A percentile compares a stretch with the other conserved stretches of the same genome.
Evolutionary conservation across 2,329 filamentous ascomycete genomes (phyloP).

Genomic region (Penicillium sp.): DNA sequence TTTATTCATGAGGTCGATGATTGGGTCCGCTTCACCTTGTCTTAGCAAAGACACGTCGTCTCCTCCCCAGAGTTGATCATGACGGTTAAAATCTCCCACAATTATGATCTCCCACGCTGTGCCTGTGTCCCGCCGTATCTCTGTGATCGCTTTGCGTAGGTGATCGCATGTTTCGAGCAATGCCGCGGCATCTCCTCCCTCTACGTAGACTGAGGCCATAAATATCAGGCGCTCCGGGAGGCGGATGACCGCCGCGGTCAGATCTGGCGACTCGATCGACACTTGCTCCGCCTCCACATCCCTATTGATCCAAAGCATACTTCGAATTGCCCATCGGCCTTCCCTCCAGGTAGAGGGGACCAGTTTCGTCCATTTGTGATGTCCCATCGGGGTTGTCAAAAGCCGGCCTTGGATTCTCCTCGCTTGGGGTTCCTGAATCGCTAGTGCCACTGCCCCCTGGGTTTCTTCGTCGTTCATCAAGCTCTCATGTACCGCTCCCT

Average conservation of each 20-base stretch:
- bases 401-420: constrained; percentile 19
- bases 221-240: constrained; percentile 24
- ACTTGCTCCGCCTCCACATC: constrained; percentile 26
- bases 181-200: constrained; percentile 16
- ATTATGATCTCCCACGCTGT: constrained; percentile 23
- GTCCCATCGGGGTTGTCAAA: constrained; percentile 21
- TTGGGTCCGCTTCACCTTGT: constrained; percentile 38
- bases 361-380: constrained; percentile 14
- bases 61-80: too few species aligned
- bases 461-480: constrained; percentile 21
- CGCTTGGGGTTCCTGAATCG: constrained; percentile 19
- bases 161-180: constrained; percentile 13
- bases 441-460: constrained; percentile 7
- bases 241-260: constrained; percentile 22
- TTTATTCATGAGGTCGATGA: constrained; percentile 39
- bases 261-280: constrained; percentile 23
- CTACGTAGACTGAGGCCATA: constrained; percentile 27
- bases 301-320: constrained; percentile 28
- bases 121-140: constrained; percentile 17
- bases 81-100: too few species aligned
- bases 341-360: constrained; percentile 13
- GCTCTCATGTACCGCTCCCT: constrained; percentile 15
- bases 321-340: constrained; percentile 24
- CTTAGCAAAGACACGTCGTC: constrained; percentile 19
- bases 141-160: constrained; percentile 21